Evolutionary conservation across 148 eudicot genomes (phyloP), one percentile per base, ranked within the genome.

Genomic region (Nepenthes gracilis): DNA sequence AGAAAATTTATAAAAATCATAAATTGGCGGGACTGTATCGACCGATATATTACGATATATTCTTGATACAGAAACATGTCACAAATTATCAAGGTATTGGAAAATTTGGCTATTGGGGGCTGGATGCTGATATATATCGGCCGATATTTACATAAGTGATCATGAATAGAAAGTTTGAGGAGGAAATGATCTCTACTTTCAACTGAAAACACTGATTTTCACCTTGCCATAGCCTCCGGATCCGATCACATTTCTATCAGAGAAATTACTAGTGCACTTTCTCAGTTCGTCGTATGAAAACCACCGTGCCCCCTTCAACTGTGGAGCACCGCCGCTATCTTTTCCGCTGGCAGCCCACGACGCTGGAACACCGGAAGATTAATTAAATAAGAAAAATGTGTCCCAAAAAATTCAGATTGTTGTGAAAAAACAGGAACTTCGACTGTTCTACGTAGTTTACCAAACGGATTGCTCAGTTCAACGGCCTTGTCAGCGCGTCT

Each of bases 141-240:
- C n/a, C n/a, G n/a, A n/a, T n/a, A n/a, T n/a, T n/a, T n/a, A n/a
- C n/a, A n/a, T n/a, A n/a, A n/a, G n/a, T n/a, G n/a, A n/a, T n/a
- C n/a, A n/a, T n/a, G n/a, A n/a, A n/a, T n/a, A n/a, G n/a, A n/a
- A n/a, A n/a, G n/a, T n/a, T n/a, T n/a, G 57, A 54, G 23, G 2
- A 32, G 2, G 14, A 54, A 54, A 32, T 1, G 33, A 2, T 7
- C 32, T n/a, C 2, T 13, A 14, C 2, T 13, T 32, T 2, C 8
- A 62, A 2, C 48, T 57, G 35, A 47, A 32, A 40, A 43, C 2
- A 37, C 60, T 4, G 36, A 12, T 13, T 14, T 13, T 70, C 62
- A 87, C 97, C 94, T 92, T 92, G 49, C 98, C 98, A 67, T 92
- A 92, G 66, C 98, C 98, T 61, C 98, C 98, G 33, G 82, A 84